Conservation (phyloP, 2,329 filamentous ascomycete genomes). For the Fusarium avenaceum region DNA sequence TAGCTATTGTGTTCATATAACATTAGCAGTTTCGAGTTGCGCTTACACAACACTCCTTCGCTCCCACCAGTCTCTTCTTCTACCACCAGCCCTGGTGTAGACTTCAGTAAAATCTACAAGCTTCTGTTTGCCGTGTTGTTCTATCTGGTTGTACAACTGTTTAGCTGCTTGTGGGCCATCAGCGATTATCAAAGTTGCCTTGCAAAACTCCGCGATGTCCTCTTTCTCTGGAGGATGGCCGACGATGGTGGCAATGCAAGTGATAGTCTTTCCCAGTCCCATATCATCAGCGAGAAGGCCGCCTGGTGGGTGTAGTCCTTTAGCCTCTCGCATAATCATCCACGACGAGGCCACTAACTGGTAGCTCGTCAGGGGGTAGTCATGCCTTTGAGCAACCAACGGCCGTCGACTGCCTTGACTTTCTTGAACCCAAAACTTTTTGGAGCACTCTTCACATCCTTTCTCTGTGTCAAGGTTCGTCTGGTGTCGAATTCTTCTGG, state of each 20-base stretch:
- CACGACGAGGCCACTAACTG: slow-evolving; percentile 67
- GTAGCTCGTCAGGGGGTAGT: slow-evolving; percentile 56
- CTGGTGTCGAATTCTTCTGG: slow-evolving; percentile 32
- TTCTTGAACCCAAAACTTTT: slow-evolving; percentile 35
- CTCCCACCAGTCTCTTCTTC: not conserved
- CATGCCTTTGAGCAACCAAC: slow-evolving; percentile 42
- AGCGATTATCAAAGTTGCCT: slow-evolving; percentile 52
- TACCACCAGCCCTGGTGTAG: not conserved
- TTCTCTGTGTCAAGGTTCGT: slow-evolving; percentile 17
- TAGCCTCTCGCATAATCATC: slow-evolving; percentile 66
- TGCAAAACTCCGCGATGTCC: slow-evolving; percentile 54
- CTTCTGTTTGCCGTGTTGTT: accelerated
- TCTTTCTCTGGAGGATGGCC: slow-evolving; percentile 63
- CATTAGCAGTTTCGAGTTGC: not conserved
- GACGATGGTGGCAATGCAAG: slow-evolving; percentile 78
- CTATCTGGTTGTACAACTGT: not conserved
- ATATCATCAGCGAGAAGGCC: slow-evolving; percentile 73
- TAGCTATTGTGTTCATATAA: not conserved
- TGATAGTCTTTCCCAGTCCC: slow-evolving; percentile 79
- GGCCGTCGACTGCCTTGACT: slow-evolving; percentile 11
- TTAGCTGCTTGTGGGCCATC: not conserved
- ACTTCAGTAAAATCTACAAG: accelerated
- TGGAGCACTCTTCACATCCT: slow-evolving; percentile 37
- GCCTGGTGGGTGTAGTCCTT: slow-evolving; percentile 61
- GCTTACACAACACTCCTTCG: not conserved